Evolutionary conservation across 148 eudicot genomes (phyloP).

Genomic region (Rhododendron williamsianum): DNA sequence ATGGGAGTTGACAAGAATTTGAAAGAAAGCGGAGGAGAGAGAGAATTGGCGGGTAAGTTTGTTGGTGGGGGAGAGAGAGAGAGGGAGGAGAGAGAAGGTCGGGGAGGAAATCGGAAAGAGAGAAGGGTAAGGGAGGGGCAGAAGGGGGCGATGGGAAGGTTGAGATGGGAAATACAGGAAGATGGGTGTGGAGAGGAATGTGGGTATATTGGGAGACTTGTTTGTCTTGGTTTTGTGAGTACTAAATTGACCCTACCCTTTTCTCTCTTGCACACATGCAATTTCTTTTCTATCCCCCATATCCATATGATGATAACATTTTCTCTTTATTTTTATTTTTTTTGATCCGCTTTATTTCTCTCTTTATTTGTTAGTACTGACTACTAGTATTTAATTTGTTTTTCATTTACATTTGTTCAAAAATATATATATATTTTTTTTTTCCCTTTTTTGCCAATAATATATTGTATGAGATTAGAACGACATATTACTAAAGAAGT

Average conservation of each 20-base stretch:
- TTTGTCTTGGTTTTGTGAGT: slow-evolving; percentile 19
- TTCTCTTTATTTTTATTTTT: too few relatives aligned
- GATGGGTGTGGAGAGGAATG: slow-evolving; percentile 17
- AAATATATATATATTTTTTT: too few relatives aligned
- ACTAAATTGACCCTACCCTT: slow-evolving; percentile 36
- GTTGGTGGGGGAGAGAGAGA: slow-evolving; percentile 13
- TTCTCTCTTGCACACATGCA: background rate
- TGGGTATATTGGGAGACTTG: slow-evolving; percentile 22
- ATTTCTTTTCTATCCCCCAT: background rate
- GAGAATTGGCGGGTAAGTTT: slow-evolving; percentile 51
- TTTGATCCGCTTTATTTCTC: too few relatives aligned
- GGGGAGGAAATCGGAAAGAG: background rate
- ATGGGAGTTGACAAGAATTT: slow-evolving; percentile 24
- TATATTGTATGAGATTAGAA: too few relatives aligned
- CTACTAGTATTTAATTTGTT: too few relatives aligned
- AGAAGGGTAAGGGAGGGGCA: slow-evolving; percentile 24
- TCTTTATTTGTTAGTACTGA: too few relatives aligned
- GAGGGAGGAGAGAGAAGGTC: slow-evolving; percentile 11
- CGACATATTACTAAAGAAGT: too few relatives aligned
- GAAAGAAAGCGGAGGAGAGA: slow-evolving; percentile 26
- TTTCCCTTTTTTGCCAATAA: too few relatives aligned
- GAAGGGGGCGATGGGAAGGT: slow-evolving; percentile 20
- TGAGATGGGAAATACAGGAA: slow-evolving; percentile 52
- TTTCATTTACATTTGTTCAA: too few relatives aligned
- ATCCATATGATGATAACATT: too few relatives aligned